phyloP scores from a whole-genome alignment of 1,284 basidiomycete species.

The Cutaneotrichosporon cavernicola region DNA sequence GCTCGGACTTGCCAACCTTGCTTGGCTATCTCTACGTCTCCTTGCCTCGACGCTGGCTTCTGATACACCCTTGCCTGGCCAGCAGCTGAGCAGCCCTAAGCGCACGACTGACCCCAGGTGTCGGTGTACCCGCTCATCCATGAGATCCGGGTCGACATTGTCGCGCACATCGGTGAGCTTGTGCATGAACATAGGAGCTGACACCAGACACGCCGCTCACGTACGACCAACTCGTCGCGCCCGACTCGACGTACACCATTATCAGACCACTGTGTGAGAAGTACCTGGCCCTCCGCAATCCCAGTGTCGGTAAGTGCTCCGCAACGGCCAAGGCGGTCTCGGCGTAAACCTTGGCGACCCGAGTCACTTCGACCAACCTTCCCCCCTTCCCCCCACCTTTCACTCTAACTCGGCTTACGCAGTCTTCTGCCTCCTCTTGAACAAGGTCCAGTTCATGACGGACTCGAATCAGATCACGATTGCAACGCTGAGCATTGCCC shows the following conservation, averaged over 20 bases:
- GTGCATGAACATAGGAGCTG: neutral
- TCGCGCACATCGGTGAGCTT: slow-evolving; percentile 51
- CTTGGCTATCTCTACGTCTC: neutral
- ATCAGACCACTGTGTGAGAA: slow-evolving; percentile 57
- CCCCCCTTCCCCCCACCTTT: too few relatives aligned
- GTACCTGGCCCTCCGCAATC: slow-evolving; percentile 48
- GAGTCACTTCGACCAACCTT: neutral
- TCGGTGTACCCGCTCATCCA: slow-evolving; percentile 53
- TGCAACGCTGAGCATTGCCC: slow-evolving; percentile 66
- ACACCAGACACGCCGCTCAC: slow-evolving; percentile 68
- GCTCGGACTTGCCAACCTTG: neutral
- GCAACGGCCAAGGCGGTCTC: slow-evolving; percentile 42
- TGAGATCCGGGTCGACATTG: slow-evolving; percentile 51
- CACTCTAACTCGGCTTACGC: neutral
- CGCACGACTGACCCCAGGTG: slow-evolving; percentile 17
- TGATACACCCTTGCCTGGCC: too few relatives aligned
- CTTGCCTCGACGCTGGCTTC: too few relatives aligned
- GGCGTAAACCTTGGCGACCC: neutral
- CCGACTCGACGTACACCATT: slow-evolving; percentile 83
- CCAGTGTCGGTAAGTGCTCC: slow-evolving; percentile 53
- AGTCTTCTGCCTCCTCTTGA: slow-evolving; percentile 86
- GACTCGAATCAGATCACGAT: slow-evolving; percentile 61
- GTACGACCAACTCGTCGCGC: slow-evolving; percentile 71
- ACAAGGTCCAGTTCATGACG: slow-evolving; percentile 78
- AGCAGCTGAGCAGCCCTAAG: neutral